Percentiles rank a stretch among this genome's conserved stretches.
These are phyloP conservation scores for Suillus alpinus DNA, from an alignment of 768 basidiomycete genomes.

Conservation along the genomic window DNA sequence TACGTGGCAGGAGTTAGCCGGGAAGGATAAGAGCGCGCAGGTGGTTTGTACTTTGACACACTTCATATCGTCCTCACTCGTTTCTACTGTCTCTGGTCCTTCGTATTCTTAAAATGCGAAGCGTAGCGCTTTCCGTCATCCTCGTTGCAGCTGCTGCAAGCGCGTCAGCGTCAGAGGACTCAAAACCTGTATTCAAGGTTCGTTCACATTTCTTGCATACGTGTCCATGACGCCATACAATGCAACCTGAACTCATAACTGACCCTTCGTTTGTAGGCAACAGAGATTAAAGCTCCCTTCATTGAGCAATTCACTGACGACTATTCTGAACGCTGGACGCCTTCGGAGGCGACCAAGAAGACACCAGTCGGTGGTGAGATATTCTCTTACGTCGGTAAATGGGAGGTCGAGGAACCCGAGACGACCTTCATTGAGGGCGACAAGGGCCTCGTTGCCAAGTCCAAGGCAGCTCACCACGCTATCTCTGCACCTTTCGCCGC, in stretches of 20 bases:
- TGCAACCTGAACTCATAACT: slow-evolving; percentile 3
- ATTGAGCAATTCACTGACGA: slow-evolving; percentile 94
- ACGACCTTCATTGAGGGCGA: slow-evolving; percentile 78
- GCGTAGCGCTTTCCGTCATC: slow-evolving; percentile 76
- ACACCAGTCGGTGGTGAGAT: slow-evolving; percentile 94
- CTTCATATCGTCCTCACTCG: slow-evolving; percentile 34
- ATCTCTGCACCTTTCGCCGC: slow-evolving; percentile 88
- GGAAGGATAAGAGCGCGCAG: slow-evolving; percentile 30
- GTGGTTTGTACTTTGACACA: slow-evolving; percentile 19
- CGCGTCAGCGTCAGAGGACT: slow-evolving; percentile 57
- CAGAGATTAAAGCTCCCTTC: slow-evolving; percentile 82
- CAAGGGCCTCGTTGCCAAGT: slow-evolving; percentile 91
- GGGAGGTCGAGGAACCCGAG: slow-evolving; percentile 90
- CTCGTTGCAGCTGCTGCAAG: slow-evolving; percentile 59
- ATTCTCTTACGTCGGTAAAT: slow-evolving; percentile 96
- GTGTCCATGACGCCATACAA: slow-evolving; percentile 11
- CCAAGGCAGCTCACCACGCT: slow-evolving; percentile 97
- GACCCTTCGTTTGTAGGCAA: slow-evolving; percentile 46
- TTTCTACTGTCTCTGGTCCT: slow-evolving; percentile 51
- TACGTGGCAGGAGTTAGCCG: slow-evolving; percentile 21
- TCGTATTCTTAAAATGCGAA: slow-evolving; percentile 77
- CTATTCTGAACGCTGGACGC: slow-evolving; percentile 91
- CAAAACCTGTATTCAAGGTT: slow-evolving; percentile 71
- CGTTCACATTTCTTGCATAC: slow-evolving; percentile 18
- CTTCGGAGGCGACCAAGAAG: slow-evolving; percentile 97